Base-by-base conservation (phyloP, 2,329 filamentous ascomycete genomes). In the Laburnicola sp. region DNA sequence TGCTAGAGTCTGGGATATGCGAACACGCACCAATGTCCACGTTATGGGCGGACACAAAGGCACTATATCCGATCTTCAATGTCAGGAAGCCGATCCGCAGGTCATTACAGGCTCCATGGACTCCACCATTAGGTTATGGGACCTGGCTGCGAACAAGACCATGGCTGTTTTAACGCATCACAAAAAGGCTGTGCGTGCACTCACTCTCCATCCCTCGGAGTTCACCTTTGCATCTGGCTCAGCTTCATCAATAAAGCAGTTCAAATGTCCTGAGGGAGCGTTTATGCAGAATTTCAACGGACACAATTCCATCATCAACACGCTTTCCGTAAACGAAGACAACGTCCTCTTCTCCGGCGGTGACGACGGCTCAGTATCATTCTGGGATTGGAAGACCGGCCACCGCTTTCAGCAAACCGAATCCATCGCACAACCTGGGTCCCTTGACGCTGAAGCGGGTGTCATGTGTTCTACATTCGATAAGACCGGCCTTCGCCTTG, bases 281-380 rank as follows among this genome's bases (percentile, higher is more conserved):
- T 97, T 99, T 71, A 99, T 99, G 94, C 92, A 97, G 74, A 97
- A 97, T 70, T 97, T 97, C 66, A 90, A 96, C 37, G 93, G 93
- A 3, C 93, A 97, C 68, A 97, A 97, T 66, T 85, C 91, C 53
- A 95, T 99, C 71, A 93, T 99, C 77, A 99, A 99, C 75, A 91
- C 91, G 0, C 77, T 99, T 39, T 83, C 91, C 37, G 91, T 94
- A 28, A 99, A 99, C 72, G 89, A 95, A 65, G 91, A 97, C 70
- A 94, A 97, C 64, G 90, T 97, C 11, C 76, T 99, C 52, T 97
- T 99, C 74, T 94, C 91, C 2, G 94, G 94, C 50, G 93, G 87
- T 40, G 94, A 99, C 68, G 97, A 99, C 64, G 94, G 95, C 35
- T 95, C 89, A 31, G 94, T 97, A 80, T 89, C 86, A 60, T 99